Conservation (phyloP, 2,329 filamentous ascomycete genomes). For the Xylaria digitata region DNA sequence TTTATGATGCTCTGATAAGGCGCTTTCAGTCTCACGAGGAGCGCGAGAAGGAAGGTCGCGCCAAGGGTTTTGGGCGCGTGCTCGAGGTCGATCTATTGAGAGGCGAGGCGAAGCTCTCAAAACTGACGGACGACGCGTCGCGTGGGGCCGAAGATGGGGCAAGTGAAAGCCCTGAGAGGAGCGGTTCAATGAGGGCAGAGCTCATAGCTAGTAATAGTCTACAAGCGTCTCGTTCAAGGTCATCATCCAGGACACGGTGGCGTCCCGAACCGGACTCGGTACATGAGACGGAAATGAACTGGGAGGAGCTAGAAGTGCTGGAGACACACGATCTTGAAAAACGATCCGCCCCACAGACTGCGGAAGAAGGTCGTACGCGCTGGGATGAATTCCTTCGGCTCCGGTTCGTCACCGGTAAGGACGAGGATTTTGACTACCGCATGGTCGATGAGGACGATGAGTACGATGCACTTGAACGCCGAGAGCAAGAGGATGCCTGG, state of each 20-base stretch:
- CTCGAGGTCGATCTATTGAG: conserved; percentile 82
- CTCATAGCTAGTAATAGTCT: neutral
- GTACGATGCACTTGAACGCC: conserved; percentile 71
- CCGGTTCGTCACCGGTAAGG: conserved; percentile 79
- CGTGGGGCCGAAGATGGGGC: neutral
- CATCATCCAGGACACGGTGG: conserved; percentile 5
- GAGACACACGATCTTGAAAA: conserved; percentile 30
- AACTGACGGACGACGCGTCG: conserved; percentile 52
- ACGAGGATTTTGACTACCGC: conserved; percentile 82
- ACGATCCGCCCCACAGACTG: conserved; percentile 54
- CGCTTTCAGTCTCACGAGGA: conserved; percentile 80
- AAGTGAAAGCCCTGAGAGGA: neutral
- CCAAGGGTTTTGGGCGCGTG: conserved; percentile 81
- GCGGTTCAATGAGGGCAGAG: neutral
- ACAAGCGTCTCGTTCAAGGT: conserved; percentile 2
- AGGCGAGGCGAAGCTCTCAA: conserved; percentile 79
- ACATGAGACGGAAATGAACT: conserved; percentile 38
- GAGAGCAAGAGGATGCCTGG: conserved; percentile 78
- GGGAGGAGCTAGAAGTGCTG: conserved; percentile 42
- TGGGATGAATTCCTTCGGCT: conserved; percentile 80
- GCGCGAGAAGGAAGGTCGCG: conserved; percentile 76
- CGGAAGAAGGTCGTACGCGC: conserved; percentile 73
- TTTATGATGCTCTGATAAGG: conserved; percentile 84
- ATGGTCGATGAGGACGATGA: conserved; percentile 77
- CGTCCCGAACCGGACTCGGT: neutral